Conservation (phyloP, 768 basidiomycete genomes). For the Pilatotrama ljubarskyi region DNA sequence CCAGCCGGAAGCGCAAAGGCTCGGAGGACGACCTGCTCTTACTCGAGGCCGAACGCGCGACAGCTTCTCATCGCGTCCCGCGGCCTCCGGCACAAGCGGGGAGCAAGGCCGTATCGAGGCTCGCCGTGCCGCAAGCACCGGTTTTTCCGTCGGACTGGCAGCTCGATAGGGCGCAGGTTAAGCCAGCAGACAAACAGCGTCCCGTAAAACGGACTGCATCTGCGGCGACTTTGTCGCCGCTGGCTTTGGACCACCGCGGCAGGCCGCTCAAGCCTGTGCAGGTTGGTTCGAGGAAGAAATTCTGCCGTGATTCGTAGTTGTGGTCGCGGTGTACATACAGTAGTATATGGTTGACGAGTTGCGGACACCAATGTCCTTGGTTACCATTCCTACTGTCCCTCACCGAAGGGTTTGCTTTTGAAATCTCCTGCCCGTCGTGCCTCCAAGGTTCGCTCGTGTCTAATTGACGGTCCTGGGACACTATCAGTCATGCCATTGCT, state of each 20-base stretch:
- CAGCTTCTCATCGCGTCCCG: neutral
- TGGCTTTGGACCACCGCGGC: slow-evolving; percentile 5
- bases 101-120: neutral
- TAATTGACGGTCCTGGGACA: no score
- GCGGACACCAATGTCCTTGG: no score
- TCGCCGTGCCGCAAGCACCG: neutral
- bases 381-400: no score
- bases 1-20: neutral
- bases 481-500: no score
- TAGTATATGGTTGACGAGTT: no score
- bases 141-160: slow-evolving; percentile 2
- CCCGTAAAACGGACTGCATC: neutral
- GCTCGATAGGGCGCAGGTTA: neutral
- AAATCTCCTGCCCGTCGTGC: no score
- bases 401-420: no score
- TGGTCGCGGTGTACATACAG: no score
- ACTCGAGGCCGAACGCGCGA: neutral
- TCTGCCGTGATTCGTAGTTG: neutral
- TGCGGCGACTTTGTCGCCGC: neutral
- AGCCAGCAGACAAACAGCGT: neutral
- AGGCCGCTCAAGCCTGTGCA: neutral
- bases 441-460: no score
- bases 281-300: slow-evolving; percentile 4
- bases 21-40: slow-evolving; percentile 8
- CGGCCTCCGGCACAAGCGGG: neutral